Conservation (phyloP, 192 early-diverging fungal species). For the Backusella morwellensis region DNA sequence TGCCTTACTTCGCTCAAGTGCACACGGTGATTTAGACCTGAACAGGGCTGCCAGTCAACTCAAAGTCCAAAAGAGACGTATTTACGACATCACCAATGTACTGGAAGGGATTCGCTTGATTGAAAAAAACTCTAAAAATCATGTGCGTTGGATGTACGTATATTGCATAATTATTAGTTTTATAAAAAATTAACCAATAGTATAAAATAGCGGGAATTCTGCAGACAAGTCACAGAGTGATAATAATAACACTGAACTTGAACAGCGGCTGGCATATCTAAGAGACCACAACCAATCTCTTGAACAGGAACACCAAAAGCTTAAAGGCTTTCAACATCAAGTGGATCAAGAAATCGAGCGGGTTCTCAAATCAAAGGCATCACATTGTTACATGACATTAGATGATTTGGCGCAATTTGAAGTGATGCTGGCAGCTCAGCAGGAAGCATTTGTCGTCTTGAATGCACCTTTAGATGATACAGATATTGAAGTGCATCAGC, state of each 20-base stretch:
- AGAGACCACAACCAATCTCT: slow-evolving; percentile 10
- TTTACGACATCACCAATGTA: slow-evolving; percentile 71
- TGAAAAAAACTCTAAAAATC: slow-evolving; percentile 67
- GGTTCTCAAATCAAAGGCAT: not conserved
- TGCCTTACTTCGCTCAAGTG: slow-evolving; percentile 41
- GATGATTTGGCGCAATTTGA: slow-evolving; percentile 20
- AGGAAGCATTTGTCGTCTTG: slow-evolving; percentile 12
- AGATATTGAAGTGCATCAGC: slow-evolving; percentile 17
- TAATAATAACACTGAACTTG: not conserved
- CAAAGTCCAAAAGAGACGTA: slow-evolving; percentile 64
- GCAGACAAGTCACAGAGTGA: not conserved
- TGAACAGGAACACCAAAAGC: slow-evolving; percentile 11
- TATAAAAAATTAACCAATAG: not conserved
- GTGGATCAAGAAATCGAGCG: slow-evolving; percentile 5
- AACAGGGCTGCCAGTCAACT: slow-evolving; percentile 56
- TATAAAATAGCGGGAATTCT: slow-evolving; percentile 15
- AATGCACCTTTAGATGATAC: slow-evolving; percentile 17
- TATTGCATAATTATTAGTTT: not conserved
- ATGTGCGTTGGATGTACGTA: slow-evolving; percentile 65
- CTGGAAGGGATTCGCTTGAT: slow-evolving; percentile 64
- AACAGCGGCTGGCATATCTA: slow-evolving; percentile 3
- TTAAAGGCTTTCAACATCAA: slow-evolving; percentile 4
- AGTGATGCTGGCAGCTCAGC: slow-evolving; percentile 13
- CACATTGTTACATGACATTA: slow-evolving; percentile 27
- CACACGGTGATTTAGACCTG: slow-evolving; percentile 55